Base-by-base conservation (phyloP, 2,329 filamentous ascomycete species). In the Fusarium devonianum region DNA sequence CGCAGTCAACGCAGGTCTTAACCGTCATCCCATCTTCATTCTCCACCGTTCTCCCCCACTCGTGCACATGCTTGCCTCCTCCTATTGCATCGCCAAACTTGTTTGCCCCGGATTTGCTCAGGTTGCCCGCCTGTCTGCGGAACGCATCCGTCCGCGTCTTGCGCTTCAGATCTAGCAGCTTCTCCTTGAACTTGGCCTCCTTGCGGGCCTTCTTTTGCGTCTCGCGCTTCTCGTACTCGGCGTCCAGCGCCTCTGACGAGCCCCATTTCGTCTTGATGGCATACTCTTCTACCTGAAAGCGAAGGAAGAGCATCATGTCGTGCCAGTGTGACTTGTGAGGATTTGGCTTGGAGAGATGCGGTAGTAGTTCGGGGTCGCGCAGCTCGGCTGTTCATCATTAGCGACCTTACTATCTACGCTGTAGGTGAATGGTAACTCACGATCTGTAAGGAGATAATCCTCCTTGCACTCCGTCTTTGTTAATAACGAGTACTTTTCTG, bases 251-350 rank as follows among this genome's bases (percentile, higher is more conserved):
- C 67, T 94, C 92, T 0, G 89, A 74, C 0, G 88, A 91, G 0
- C 94, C 94, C 94, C 94, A 99, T 75, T 97, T 97, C 58, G 84
- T 85, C 1, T 81, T 84, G 64, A 97, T 87, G 0, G 93, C 94
- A 68, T 97, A 97, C 47, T 92, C 91, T 68, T 99, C 94, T 2
- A 99, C 90, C 68, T 99, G 94, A 53, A 85, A 95, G 1, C 94
- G 88, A 16, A 99, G 78, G 69, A 94, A 99, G 3, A 99, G 82
- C 87, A 96, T 96, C 94, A 99, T 99, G 76, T 96, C 91, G 71
- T 97, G 92, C 90, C 92, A 99, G 49, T 92, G 92, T 0, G 89
- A 86, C 70, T 97, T 97, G 74, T 97, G 94, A 1, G 94, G 94
- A 65, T 99, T 99, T 1, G 94, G 93, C 23, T 87, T 87, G 43